These are phyloP conservation scores for Pilaira anomala DNA, from an alignment of 192 early-diverging fungal genomes.

Conservation along the genomic window DNA sequence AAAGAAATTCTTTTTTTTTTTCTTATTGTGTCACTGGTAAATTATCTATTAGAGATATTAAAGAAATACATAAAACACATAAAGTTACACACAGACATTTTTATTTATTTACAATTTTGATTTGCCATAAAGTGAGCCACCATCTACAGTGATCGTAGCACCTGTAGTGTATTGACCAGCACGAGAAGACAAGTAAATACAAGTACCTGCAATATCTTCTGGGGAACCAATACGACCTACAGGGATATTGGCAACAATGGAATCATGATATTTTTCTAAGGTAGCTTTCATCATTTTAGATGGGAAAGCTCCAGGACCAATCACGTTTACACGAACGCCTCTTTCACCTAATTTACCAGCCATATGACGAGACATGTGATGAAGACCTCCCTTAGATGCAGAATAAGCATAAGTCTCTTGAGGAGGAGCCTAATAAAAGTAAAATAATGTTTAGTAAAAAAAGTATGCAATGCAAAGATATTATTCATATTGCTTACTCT, in stretches of 20 bases:
- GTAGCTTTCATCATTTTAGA: constrained; percentile 78
- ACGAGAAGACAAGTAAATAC: constrained; percentile 68
- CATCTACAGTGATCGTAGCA: constrained; percentile 80
- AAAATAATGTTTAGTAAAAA: not conserved
- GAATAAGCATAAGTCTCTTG: constrained; percentile 70
- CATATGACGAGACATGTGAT: constrained; percentile 69
- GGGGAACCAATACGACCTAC: constrained; percentile 74
- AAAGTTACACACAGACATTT: too few species aligned
- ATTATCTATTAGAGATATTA: too few species aligned
- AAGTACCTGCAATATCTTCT: constrained; percentile 86
- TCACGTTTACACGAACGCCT: constrained; percentile 63
- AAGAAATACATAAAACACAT: too few species aligned
- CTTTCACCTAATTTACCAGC: constrained; percentile 57
- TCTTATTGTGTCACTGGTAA: too few species aligned
- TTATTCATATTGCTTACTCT: too few species aligned
- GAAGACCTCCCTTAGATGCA: constrained; percentile 75
- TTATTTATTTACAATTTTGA: constrained; percentile 38
- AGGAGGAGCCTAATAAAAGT: constrained; percentile 14
- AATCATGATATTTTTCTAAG: constrained; percentile 47
- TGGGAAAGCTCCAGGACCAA: constrained; percentile 72
- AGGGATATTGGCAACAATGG: constrained; percentile 56
- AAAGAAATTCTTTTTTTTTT: too few species aligned
- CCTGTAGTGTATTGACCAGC: constrained; percentile 83
- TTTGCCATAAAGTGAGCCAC: constrained; percentile 56
- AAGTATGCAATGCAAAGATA: too few species aligned